Evolutionary conservation across 768 basidiomycete genomes (phyloP).

Genomic region (Coprinellus aureogranulatus): DNA sequence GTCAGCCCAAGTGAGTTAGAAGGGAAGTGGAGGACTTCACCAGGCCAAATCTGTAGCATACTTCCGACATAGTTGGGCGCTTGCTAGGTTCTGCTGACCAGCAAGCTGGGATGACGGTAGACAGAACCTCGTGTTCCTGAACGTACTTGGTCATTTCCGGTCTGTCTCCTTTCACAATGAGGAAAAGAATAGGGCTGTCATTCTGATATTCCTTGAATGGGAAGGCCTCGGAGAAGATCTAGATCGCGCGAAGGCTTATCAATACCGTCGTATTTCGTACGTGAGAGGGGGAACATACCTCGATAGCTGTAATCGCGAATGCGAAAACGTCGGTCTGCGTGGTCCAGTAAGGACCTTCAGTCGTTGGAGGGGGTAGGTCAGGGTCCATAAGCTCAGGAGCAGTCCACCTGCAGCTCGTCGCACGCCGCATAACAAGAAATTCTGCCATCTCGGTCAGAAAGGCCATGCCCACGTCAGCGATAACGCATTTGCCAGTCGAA

Average conservation of each 20-base stretch:
- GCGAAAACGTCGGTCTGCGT: slow-evolving; percentile 24
- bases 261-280: neutral
- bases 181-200: slow-evolving; percentile 22
- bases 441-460: slow-evolving; percentile 19
- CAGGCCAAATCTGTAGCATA: slow-evolving; percentile 1
- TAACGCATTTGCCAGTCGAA: slow-evolving; percentile 13
- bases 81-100: slow-evolving; percentile 15
- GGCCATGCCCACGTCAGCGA: slow-evolving; percentile 28
- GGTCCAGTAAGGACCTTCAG: slow-evolving; percentile 8
- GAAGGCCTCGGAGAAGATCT: slow-evolving; percentile 18
- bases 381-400: slow-evolving; percentile 28
- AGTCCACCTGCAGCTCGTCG: slow-evolving; percentile 27
- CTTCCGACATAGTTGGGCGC: slow-evolving; percentile 12
- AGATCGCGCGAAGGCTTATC: neutral
- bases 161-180: slow-evolving; percentile 15
- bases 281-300: slow-evolving; percentile 13
- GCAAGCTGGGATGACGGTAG: slow-evolving; percentile 11
- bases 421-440: slow-evolving; percentile 22
- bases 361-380: slow-evolving; percentile 12
- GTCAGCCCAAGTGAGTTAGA: too few species aligned
- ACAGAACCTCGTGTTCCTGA: slow-evolving; percentile 5
- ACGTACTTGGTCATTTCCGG: slow-evolving; percentile 17
- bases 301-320: slow-evolving; percentile 26
- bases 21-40: neutral
- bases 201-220: slow-evolving; percentile 21